Evolutionary conservation across 352 stramenopile species (phyloP), one percentile per base, ranked within the genome.

Genomic region (Pythium dissotocum): DNA sequence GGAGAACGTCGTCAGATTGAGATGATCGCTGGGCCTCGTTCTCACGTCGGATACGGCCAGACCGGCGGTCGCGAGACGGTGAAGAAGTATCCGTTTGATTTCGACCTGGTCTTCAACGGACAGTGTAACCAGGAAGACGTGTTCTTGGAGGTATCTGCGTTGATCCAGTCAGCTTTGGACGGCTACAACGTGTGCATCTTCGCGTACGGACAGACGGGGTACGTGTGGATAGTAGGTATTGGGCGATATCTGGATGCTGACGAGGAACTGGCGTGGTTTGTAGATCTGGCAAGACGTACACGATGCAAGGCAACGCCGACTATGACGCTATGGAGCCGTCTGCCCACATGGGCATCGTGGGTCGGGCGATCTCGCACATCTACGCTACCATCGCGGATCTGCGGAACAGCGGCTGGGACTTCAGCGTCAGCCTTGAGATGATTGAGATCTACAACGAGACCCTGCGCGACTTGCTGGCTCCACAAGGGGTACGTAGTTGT

Each of bases 381-480:
- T 96, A 90, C 52, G 75, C 78, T 6, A 78, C 77, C 8, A 86
- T 92, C 33, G 78, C 77, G 12, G 80, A 90, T 30, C 68, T 94
- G 52, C 72, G 65, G 16, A 75, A 75, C 21, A 90, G 84, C 33
- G 85, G 87, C 21, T 96, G 88, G 88, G 65, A 78, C n/a, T 94
- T 94, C 54, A 68, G 55, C 18, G 77, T 92, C 12, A 89, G 65
- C 28, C 57, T 95, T 30, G 87, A 95, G 69, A 85, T 99, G 72
- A 83, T 99, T 28, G 97, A 99, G 79, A 98, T 99, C 56, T 99
- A 99, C 85, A 99, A 99, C 65, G 97, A 99, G 75, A 91, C 96
- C 14, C 79, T 99, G 36, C 81, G 90, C 10, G 97, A 99, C 65
- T 67, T 99, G 40, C 76, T 99, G 32, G 77, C 86, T 46, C 66